Percentiles rank a stretch among this genome's conserved stretches.
phyloP scores from a whole-genome alignment of 2,329 filamentous ascomycete genomes.

The Lasiodiplodia hormozganensis region DNA sequence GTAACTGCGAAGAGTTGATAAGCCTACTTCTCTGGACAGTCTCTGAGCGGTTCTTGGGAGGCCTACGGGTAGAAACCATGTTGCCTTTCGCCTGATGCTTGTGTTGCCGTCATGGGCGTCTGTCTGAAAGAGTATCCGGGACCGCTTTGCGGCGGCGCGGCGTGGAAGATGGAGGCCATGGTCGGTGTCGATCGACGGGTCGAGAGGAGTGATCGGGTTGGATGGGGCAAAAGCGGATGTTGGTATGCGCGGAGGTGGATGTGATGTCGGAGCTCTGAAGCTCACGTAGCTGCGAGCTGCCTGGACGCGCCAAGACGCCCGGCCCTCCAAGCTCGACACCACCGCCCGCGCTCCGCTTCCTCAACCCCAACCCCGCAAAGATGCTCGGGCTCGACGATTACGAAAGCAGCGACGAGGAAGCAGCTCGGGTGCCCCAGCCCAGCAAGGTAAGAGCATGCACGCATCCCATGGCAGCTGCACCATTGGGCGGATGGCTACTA shows the following conservation, averaged over 20 bases:
- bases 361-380: slow-evolving; percentile 5
- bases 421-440: slow-evolving; percentile 37
- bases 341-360: slow-evolving; percentile 6
- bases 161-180: slow-evolving; percentile 64
- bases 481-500: slow-evolving; percentile 56
- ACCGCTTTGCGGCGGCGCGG: slow-evolving; percentile 57
- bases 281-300: slow-evolving; percentile 30
- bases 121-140: slow-evolving; percentile 68
- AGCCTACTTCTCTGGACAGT: neutral
- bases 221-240: slow-evolving; percentile 4
- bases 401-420: slow-evolving; percentile 56
- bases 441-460: slow-evolving; percentile 47
- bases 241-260: slow-evolving; percentile 1
- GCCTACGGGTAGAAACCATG: slow-evolving; percentile 93
- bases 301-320: slow-evolving; percentile 29
- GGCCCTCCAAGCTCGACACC: slow-evolving; percentile 21
- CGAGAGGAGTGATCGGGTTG: neutral
- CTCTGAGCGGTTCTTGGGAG: neutral
- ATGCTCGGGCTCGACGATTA: slow-evolving; percentile 54
- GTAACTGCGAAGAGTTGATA: slow-evolving; percentile 65
- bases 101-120: slow-evolving; percentile 48
- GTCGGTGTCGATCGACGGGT: neutral
- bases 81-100: slow-evolving; percentile 62
- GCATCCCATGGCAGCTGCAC: slow-evolving; percentile 32
- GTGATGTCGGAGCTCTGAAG: slow-evolving; percentile 30